Evolutionary conservation across 176 grass and related monocot genomes (phyloP).

Genomic region (Puya raimondii): DNA sequence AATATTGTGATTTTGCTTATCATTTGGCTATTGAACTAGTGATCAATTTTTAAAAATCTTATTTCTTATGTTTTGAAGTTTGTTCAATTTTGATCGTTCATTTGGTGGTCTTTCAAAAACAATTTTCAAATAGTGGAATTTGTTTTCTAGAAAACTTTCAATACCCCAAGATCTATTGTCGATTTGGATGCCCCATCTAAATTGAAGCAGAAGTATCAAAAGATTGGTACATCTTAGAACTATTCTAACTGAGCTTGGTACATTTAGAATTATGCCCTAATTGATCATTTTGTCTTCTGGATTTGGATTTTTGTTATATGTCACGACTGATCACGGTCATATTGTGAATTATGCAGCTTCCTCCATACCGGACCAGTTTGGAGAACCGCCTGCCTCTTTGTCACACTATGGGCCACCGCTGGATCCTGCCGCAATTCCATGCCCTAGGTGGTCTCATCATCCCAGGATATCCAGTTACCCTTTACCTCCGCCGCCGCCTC

Average conservation of each 20-base stretch:
- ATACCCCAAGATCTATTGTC: no score
- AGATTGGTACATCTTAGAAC: not conserved
- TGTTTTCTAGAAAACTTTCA: no score
- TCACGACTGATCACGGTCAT: not conserved
- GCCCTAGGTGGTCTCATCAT: slow-evolving; percentile 54
- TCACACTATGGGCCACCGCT: slow-evolving; percentile 35
- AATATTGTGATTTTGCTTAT: no score
- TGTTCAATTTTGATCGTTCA: no score
- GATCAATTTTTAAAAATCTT: no score
- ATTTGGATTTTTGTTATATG: not conserved
- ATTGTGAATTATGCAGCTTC: slow-evolving; percentile 31
- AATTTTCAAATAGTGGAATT: no score
- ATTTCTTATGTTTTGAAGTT: no score
- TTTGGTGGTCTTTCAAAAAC: no score
- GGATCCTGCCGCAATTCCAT: slow-evolving; percentile 50
- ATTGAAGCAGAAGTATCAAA: not conserved
- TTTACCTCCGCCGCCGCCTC: slow-evolving; percentile 25
- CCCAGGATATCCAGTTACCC: slow-evolving; percentile 50
- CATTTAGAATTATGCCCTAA: not conserved
- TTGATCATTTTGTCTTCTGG: not conserved
- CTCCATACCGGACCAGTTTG: slow-evolving; percentile 36
- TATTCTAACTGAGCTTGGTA: not conserved
- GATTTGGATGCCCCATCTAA: no score
- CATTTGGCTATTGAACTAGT: no score
- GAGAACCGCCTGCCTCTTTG: slow-evolving; percentile 31